Base-by-base conservation (phyloP, 1,284 basidiomycete species). In the Schizophyllum commune region DNA sequence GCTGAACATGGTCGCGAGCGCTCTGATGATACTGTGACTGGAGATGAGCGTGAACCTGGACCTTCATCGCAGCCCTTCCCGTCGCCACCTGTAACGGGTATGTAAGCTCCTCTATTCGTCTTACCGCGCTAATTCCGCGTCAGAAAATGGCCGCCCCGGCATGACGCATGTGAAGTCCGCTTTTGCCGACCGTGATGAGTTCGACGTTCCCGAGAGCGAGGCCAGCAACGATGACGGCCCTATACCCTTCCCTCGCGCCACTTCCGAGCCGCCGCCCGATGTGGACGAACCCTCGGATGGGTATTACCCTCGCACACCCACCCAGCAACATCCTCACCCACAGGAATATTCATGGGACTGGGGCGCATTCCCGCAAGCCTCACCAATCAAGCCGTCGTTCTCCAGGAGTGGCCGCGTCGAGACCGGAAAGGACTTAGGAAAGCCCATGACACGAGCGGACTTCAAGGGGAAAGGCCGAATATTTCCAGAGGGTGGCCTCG, bases 311-410 rank as follows among this genome's bases (percentile, higher is more conserved):
- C 65, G 62, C 15, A 62, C 62, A 62, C 55, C 70, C 68, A 61
- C 52, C 68, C 58, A 52, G 55, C 58, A 32, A 59, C 55, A 9
- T 61, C 39, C 39, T 11, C 39, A 47, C 17, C 65, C 65, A 63
- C 60, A 61, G 63, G 85, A 89, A 68, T 92, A 92, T 68, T 88
- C 87, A 2, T 92, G 90, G 91, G 90, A 92, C 65, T 92, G 90
- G 91, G 90, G 90, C 39, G 85, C 81, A 19, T 91, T 92, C 68
- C 91, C 90, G n/a, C 87, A 88, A 67, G 86, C 83, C 20, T 89
- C 89, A 8, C 88, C 86, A 1, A 74, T 85, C 67, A 81, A 81
- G 58, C 66, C 80, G 0, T 75, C 79, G 5, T 85, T 88, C 68
- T 71, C 75, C 20, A 52, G 60, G 47, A 62, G 61, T 9, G 62